A percentile compares a stretch with the other conserved stretches of the same genome.
Conservation (phyloP, 1,284 basidiomycete species). For the Boletus austroedulis region DNA sequence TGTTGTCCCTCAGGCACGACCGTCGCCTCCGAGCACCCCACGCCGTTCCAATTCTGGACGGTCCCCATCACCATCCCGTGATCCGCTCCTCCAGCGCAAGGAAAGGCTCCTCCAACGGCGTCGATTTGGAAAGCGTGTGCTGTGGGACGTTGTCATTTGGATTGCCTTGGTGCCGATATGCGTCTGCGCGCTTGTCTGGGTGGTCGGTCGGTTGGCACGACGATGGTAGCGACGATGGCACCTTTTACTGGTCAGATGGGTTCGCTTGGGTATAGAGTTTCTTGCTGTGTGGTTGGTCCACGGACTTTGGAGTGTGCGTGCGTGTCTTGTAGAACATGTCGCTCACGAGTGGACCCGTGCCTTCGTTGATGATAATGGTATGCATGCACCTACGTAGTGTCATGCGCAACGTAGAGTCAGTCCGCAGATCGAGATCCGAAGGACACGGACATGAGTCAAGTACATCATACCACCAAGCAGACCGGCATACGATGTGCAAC, state of each 20-base stretch:
- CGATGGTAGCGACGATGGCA: conserved; percentile 45
- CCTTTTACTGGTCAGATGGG: conserved; percentile 13
- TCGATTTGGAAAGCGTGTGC: conserved; percentile 57
- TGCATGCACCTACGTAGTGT: too few species aligned
- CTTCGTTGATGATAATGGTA: neutral
- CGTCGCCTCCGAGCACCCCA: conserved; percentile 21
- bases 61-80: conserved; percentile 35
- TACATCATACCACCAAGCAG: too few species aligned
- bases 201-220: conserved; percentile 44
- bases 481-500: too few species aligned
- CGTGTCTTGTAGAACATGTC: neutral
- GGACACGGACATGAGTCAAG: too few species aligned
- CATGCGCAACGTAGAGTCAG: too few species aligned
- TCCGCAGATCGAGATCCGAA: too few species aligned
- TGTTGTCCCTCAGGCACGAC: conserved; percentile 51
- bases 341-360: neutral
- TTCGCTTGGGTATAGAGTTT: neutral
- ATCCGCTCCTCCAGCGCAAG: conserved; percentile 71
- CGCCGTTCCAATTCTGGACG: conserved; percentile 9
- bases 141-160: conserved; percentile 76
- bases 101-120: conserved; percentile 67
- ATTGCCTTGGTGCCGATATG: conserved; percentile 53
- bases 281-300: neutral
- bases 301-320: neutral
- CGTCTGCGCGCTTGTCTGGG: conserved; percentile 52